A percentile compares a stretch with the other conserved stretches of the same genome.
Evolutionary conservation across 2,329 filamentous ascomycete species (phyloP).

Genomic region (Aspergillus niger): DNA sequence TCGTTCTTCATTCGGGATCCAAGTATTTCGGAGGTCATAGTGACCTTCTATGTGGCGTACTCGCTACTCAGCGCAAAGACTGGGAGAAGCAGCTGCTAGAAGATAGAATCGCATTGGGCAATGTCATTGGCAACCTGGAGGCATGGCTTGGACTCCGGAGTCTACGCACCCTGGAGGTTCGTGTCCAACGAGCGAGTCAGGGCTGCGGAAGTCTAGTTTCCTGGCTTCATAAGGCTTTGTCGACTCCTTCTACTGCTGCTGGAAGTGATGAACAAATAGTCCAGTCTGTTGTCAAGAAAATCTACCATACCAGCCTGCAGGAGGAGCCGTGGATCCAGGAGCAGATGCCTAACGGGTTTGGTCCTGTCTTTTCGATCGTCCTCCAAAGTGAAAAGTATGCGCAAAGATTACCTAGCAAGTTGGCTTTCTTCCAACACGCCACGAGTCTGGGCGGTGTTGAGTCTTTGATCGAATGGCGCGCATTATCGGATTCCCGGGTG

Average conservation of each 20-base stretch:
- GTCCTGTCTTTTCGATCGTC: slow-evolving; percentile 79
- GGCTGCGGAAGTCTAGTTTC: slow-evolving; percentile 70
- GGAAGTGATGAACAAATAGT: slow-evolving; percentile 49
- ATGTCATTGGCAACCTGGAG: slow-evolving; percentile 85
- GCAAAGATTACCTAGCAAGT: slow-evolving; percentile 69
- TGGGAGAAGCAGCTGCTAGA: slow-evolving; percentile 63
- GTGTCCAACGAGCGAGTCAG: slow-evolving; percentile 73
- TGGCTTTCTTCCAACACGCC: slow-evolving; percentile 86
- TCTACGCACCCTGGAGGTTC: slow-evolving; percentile 79
- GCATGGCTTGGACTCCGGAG: slow-evolving; percentile 89
- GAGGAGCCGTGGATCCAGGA: slow-evolving; percentile 70
- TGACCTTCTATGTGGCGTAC: slow-evolving; percentile 88
- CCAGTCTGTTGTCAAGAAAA: slow-evolving; percentile 57
- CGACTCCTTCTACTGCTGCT: slow-evolving; percentile 38
- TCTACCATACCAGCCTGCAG: slow-evolving; percentile 81
- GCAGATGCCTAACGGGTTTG: slow-evolving; percentile 91
- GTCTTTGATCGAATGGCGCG: slow-evolving; percentile 93
- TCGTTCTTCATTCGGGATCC: slow-evolving; percentile 88
- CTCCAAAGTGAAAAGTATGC: slow-evolving; percentile 64
- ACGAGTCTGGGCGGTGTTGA: slow-evolving; percentile 93
- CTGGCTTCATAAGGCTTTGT: slow-evolving; percentile 64
- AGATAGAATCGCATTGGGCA: slow-evolving; percentile 77
- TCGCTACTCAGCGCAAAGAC: slow-evolving; percentile 62
- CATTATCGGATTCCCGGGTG: slow-evolving; percentile 75
- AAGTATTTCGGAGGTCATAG: slow-evolving; percentile 97